Evolutionary conservation across 2,329 filamentous ascomycete species (phyloP).

Genomic region (Erysiphe pulchra): DNA sequence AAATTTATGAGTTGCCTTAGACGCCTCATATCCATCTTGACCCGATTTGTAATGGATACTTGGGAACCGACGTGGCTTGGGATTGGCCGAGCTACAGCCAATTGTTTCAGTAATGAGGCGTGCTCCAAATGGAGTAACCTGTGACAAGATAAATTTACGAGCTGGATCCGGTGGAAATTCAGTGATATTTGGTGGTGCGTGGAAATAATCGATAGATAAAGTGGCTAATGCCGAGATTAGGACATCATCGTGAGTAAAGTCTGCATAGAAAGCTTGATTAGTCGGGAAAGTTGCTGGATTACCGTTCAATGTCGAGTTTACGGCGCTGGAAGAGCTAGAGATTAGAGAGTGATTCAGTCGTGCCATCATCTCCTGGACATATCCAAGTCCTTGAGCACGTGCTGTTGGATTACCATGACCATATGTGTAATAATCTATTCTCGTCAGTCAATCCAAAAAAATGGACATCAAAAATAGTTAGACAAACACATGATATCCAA

Average conservation of each 20-base stretch:
- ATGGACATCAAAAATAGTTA: no score
- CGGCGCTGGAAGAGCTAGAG: conserved; percentile 39
- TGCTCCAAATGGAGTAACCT: conserved; percentile 27
- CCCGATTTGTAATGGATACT: conserved; percentile 17
- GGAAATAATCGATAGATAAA: conserved; percentile 27
- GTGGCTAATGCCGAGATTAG: conserved; percentile 40
- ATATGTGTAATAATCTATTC: conserved; percentile 33
- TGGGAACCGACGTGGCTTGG: conserved; percentile 16
- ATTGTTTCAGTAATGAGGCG: conserved; percentile 29
- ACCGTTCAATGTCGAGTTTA: conserved; percentile 49
- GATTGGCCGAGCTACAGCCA: conserved; percentile 19
- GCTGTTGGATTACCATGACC: conserved; percentile 57
- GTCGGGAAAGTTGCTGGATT: conserved; percentile 47
- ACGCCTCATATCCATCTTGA: conserved; percentile 21
- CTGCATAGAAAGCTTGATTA: conserved; percentile 41
- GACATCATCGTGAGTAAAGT: conserved; percentile 77
- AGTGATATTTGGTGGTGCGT: conserved; percentile 18
- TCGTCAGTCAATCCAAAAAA: background rate
- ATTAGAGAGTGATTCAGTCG: conserved; percentile 45
- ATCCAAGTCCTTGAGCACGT: conserved; percentile 64
- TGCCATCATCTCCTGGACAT: conserved; percentile 61
- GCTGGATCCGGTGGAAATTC: conserved; percentile 18
- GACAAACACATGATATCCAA: conserved; percentile 24
- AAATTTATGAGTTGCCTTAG: conserved; percentile 20
- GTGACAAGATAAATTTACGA: conserved; percentile 22